A percentile compares a stretch with the other conserved stretches of the same genome.
phyloP scores from a whole-genome alignment of 2,329 filamentous ascomycete genomes.

The Pezizomycotina sp. region DNA sequence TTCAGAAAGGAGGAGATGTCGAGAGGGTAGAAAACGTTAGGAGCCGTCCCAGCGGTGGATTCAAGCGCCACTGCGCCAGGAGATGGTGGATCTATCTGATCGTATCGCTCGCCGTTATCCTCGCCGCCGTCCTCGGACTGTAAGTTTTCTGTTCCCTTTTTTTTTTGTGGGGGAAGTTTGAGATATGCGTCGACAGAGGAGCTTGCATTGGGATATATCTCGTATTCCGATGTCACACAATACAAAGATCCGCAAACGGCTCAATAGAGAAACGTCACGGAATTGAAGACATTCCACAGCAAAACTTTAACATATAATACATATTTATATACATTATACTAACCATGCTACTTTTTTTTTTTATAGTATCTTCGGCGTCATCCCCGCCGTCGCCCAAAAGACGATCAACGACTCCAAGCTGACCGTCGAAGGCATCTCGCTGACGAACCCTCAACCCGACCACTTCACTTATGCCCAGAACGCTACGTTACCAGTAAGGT shows the following conservation, averaged over 20 bases:
- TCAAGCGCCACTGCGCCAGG: slow-evolving; percentile 36
- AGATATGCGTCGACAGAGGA: too few species aligned
- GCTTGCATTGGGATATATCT: too few species aligned
- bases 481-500: slow-evolving; percentile 39
- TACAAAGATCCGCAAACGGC: too few species aligned
- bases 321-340: too few species aligned
- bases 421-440: slow-evolving; percentile 36
- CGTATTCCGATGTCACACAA: too few species aligned
- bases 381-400: slow-evolving; percentile 41
- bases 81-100: slow-evolving; percentile 49
- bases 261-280: too few species aligned
- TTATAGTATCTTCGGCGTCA: slow-evolving; percentile 39
- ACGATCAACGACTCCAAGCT: slow-evolving; percentile 41
- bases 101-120: slow-evolving; percentile 34
- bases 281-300: too few species aligned
- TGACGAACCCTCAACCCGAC: slow-evolving; percentile 34
- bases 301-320: too few species aligned
- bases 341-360: too few species aligned
- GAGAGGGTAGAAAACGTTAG: too few species aligned
- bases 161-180: too few species aligned
- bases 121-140: slow-evolving; percentile 43
- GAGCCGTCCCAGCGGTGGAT: slow-evolving; percentile 28
- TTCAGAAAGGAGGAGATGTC: too few species aligned
- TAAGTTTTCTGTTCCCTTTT: slow-evolving; percentile 32
- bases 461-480: slow-evolving; percentile 40